These are phyloP conservation scores for Pittosporum tobira DNA, from an alignment of 129 eudicot genomes.

Conservation along the genomic window DNA sequence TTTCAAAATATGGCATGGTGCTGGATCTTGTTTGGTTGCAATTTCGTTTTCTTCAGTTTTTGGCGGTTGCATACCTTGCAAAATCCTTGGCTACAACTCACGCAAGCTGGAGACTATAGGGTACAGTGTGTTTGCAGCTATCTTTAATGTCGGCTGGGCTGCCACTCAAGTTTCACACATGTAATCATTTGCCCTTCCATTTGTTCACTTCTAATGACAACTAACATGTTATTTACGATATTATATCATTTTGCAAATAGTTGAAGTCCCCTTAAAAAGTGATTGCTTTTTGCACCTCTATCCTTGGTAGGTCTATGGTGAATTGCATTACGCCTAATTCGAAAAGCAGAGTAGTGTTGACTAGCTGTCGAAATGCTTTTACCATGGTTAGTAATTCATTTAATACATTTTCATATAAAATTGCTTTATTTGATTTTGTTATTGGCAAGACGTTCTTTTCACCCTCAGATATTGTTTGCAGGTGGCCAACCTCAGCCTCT, in stretches of 20 bases:
- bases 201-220: too few relatives aligned
- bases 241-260: too few relatives aligned
- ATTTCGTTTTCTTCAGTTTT: slow-evolving; percentile 93
- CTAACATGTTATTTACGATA: too few relatives aligned
- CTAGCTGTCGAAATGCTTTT: slow-evolving; percentile 92
- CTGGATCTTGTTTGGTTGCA: slow-evolving; percentile 71
- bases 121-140: slow-evolving; percentile 77
- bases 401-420: not conserved
- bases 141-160: slow-evolving; percentile 90
- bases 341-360: slow-evolving; percentile 77
- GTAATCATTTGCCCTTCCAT: slow-evolving; percentile 36
- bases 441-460: not conserved
- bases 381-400: slow-evolving; percentile 51
- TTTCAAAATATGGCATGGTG: slow-evolving; percentile 80
- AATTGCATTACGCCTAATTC: slow-evolving; percentile 83
- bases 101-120: slow-evolving; percentile 54
- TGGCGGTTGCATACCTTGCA: slow-evolving; percentile 87
- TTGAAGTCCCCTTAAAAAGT: not conserved
- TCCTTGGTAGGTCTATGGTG: slow-evolving; percentile 79
- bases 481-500: slow-evolving; percentile 93
- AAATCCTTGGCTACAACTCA: slow-evolving; percentile 57
- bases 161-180: slow-evolving; percentile 96
- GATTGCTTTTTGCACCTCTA: not conserved
- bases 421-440: not conserved
- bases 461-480: slow-evolving; percentile 10